phyloP scores from a whole-genome alignment of 495 filamentous ascomycete species.

The Lophium mytilinum region DNA sequence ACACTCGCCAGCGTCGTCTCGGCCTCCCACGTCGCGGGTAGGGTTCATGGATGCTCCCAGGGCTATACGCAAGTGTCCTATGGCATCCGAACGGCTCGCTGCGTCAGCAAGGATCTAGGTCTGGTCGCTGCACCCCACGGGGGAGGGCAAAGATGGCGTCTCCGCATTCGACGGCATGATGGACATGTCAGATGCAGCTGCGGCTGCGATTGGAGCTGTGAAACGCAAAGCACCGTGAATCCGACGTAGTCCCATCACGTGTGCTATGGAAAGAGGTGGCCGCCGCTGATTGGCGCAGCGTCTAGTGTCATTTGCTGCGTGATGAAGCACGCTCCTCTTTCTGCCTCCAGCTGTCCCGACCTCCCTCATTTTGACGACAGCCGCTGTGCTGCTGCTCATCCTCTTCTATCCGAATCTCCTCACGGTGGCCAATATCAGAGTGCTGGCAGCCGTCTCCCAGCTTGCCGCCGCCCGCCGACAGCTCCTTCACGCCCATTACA shows the following conservation, averaged over 20 bases:
- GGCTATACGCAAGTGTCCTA: too few relatives aligned
- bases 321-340: neutral
- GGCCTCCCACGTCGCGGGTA: too few relatives aligned
- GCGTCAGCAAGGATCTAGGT: too few relatives aligned
- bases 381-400: neutral
- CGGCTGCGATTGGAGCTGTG: neutral
- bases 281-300: too few relatives aligned
- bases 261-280: too few relatives aligned
- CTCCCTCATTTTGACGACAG: neutral
- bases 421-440: neutral
- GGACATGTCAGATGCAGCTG: neutral
- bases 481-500: constrained; percentile 17
- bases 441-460: constrained; percentile 11
- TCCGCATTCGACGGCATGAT: constrained; percentile 1
- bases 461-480: constrained; percentile 2
- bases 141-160: neutral
- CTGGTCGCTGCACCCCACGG: too few relatives aligned
- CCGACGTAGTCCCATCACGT: too few relatives aligned
- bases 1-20: too few relatives aligned
- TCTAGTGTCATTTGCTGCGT: neutral
- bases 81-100: too few relatives aligned
- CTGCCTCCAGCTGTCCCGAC: neutral
- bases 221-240: neutral
- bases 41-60: too few relatives aligned
- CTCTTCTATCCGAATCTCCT: too few relatives aligned